Base-by-base conservation (phyloP, 106 monocot genomes). In the Allium fistulosum region DNA sequence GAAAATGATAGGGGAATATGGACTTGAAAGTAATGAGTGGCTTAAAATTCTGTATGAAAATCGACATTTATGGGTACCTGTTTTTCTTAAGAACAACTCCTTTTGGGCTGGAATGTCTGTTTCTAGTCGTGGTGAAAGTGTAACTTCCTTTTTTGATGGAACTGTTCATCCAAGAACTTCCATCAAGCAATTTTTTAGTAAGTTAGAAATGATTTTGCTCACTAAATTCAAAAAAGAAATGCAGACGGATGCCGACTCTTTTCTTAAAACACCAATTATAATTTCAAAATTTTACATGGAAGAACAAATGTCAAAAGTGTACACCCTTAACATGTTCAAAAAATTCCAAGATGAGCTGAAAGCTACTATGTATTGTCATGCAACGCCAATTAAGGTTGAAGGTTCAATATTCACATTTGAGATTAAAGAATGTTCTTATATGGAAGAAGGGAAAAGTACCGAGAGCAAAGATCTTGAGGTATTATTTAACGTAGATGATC, bases 31-130 rank as follows among this genome's bases (percentile, higher is more conserved):
- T 46, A 77, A 82, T 28, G 80, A 78, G 14, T 94, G 90, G 90
- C 72, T 90, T 11, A 65, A 61, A 14, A 75, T 65, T 11, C 69
- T 94, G 28, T 94, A 90, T 80, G 64, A 70, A 37, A 72, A 80
- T 68, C 72, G 84, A 4, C 73, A 79, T 48, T 56, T 53, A 2
- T 94, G 90, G 90, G 87, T 79, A 17, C 94, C 90, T 11, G 69
- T 78, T 50, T 94, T 77, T 77, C 73, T 94, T 47, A 90, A 84
- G 60, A 52, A 67, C 50, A 74, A 74, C 28, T 68, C 84, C 22
- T 90, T 94, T 64, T 94, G 86, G 86, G 94, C 84, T 17, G 94
- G 94, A 57, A 78, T 94, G 77, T 94, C 94, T 10, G 57, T 78
- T 49, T 69, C 80, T 6, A 75, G 84, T 26, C 76, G 86, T 12